phyloP scores from a whole-genome alignment of 2,329 filamentous ascomycete genomes.

The Herpomyces periplanetae region DNA sequence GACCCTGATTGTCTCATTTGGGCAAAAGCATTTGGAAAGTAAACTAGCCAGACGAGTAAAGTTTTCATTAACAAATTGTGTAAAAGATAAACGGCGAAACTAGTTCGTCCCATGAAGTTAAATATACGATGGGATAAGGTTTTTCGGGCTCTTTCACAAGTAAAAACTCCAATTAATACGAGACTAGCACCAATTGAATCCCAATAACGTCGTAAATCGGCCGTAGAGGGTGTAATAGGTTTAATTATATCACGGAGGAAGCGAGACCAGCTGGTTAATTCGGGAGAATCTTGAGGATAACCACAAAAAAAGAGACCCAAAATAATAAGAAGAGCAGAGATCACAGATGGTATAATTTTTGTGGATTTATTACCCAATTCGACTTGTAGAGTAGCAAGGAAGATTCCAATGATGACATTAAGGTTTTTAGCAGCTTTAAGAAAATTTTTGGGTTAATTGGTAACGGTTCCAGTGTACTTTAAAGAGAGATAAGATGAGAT shows the following conservation, averaged over 20 bases:
- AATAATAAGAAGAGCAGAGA: conserved; percentile 13
- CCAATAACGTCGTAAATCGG: conserved; percentile 10
- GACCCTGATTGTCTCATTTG: conserved; percentile 7
- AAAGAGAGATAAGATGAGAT: too few relatives aligned
- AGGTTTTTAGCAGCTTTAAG: conserved; percentile 11
- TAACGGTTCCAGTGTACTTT: too few relatives aligned
- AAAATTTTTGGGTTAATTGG: too few relatives aligned
- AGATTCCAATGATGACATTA: conserved; percentile 20
- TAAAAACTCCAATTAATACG: conserved; percentile 13
- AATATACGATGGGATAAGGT: conserved; percentile 15
- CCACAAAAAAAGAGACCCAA: conserved; percentile 17
- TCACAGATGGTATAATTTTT: conserved; percentile 10
- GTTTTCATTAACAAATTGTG: conserved; percentile 20
- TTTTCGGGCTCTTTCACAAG: conserved; percentile 13
- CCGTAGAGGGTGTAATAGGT: conserved; percentile 10
- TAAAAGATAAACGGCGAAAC: conserved; percentile 21
- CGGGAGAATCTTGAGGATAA: conserved; percentile 15
- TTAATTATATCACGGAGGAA: conserved; percentile 9
- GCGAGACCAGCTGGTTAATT: conserved; percentile 16
- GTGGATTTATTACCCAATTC: conserved; percentile 12
- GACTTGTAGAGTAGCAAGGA: conserved; percentile 18
- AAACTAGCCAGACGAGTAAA: conserved; percentile 19
- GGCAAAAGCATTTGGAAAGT: conserved; percentile 8
- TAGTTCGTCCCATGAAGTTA: conserved; percentile 20
- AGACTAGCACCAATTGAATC: conserved; percentile 12